Conservation (phyloP, 2,329 filamentous ascomycete species). For the Trichoderma cornu-damae region DNA sequence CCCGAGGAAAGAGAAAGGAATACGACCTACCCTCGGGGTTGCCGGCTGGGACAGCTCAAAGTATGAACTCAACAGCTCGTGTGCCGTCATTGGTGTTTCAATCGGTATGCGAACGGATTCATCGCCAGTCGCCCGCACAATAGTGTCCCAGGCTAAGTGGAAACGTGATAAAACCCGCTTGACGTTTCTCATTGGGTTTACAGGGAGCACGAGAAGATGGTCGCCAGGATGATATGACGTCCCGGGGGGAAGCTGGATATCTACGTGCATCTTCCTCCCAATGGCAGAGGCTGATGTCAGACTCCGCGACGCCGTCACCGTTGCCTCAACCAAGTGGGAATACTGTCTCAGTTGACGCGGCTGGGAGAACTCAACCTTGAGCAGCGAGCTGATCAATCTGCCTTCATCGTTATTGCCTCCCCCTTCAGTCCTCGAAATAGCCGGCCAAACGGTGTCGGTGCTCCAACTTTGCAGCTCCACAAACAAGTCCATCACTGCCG, state of each 20-base stretch:
- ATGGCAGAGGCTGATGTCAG: conserved; percentile 44
- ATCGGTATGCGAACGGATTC: conserved; percentile 46
- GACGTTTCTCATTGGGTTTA: conserved; percentile 57
- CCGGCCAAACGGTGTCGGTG: conserved; percentile 44
- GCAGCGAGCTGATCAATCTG: conserved; percentile 27
- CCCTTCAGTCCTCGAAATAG: conserved; percentile 44
- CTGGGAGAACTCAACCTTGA: conserved; percentile 42
- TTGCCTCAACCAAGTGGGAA: conserved; percentile 55
- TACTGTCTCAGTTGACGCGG: conserved; percentile 51
- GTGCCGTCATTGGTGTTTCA: conserved; percentile 50
- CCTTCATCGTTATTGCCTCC: conserved; percentile 21
- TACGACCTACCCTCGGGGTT: conserved; percentile 51
- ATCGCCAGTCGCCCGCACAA: conserved; percentile 44
- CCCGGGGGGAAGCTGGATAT: conserved; percentile 57
- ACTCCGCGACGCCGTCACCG: conserved; percentile 47
- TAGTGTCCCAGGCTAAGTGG: conserved; percentile 58
- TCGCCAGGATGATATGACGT: conserved; percentile 62
- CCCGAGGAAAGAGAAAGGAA: neutral
- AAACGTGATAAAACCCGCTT: conserved; percentile 58
- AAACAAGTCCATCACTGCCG: conserved; percentile 55
- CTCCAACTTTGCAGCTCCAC: conserved; percentile 59
- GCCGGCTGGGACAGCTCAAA: conserved; percentile 65
- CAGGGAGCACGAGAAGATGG: conserved; percentile 63
- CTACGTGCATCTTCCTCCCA: conserved; percentile 52
- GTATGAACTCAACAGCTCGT: conserved; percentile 58